Evolutionary conservation across 768 basidiomycete genomes (phyloP), one percentile per base, ranked within the genome.

Genomic region (Kwoniella mangroviensis): DNA sequence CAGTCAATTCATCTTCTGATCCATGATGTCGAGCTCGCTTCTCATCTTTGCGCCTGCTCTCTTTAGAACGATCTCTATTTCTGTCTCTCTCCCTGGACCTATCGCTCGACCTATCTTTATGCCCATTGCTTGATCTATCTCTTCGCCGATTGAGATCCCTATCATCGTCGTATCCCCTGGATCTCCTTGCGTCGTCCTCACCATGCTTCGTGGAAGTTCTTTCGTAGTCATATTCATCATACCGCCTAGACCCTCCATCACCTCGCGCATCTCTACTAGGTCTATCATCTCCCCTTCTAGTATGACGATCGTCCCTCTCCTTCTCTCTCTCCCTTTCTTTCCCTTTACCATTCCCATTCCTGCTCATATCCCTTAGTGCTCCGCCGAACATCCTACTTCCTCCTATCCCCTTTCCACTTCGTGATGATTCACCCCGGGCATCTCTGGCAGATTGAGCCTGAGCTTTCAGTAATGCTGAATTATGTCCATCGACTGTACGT

Each of bases 401-500:
- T 4, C 69, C 74, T 28, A 42, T 13, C 56, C 69, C 57, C 28
- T 13, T 24, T 34, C 63, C 13, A 22, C 62, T 43, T 21, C 68
- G 4, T 22, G 67, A 57, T 2, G 73, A 74, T 43, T 71, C 65
- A 3, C 63, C 72, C n/a, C 80, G 65, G 12, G 72, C 79, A 40
- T 73, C 72, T 13, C 74, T 67, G 2, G 83, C 83, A 3, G 79
- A 79, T 11, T 80, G 65, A 24, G 82, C 82, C 67, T 86, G 85
- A 21, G 75, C 71, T 12, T 81, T 76, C 3, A 84, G 69, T 5
- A 99, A 86, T 13, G 91, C 89, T 83, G 90, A 89, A 83, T 99
- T 99, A 79, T 99, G 97, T 67, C 95, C 95, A 80, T 97, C 95
- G 4, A 97, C 97, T 73, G 88, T 94, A 74, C 90, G 89, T 67